Evolutionary conservation across 345 rosid genomes (phyloP), one percentile per base, ranked within the genome.

Genomic region (Leavenworthia alabamica): DNA sequence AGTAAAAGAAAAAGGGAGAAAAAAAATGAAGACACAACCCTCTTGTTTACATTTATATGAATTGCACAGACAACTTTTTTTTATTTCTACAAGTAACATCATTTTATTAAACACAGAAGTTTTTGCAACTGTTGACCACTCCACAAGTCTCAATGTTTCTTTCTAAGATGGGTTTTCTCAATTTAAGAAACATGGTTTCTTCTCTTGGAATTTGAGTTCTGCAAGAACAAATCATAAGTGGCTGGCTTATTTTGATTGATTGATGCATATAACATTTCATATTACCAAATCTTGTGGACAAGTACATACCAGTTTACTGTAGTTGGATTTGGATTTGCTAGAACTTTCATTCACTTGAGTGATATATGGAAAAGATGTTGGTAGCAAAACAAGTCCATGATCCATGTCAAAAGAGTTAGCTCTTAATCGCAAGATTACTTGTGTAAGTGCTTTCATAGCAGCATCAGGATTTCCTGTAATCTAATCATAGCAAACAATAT

Each of bases 351-450:
- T 33, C 27, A 81, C 57, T 64, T 75, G 76, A 46, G 88, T 65
- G 24, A 83, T 54, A 52, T 82, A 83, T 7, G 89, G 90, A 15
- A 82, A 75, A 23, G 85, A 82, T 12, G 90, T 80, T 15, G 83
- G 76, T 54, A 79, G 57, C 28, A 73, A 45, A 50, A 85, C 77
- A 46, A 72, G 60, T 66, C 80, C 84, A 55, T 82, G 84, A 43
- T 86, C 83, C 74, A 85, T 77, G 59, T 86, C 86, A 56, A 86
- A 86, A 54, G 71, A 72, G 61, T 86, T 80, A 14, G 87, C 87
- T 74, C 94, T 83, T 50, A 86, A 56, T 46, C 90, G 77, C 66
- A 66, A 64, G 26, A 79, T 47, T 33, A 86, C 73, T 75, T 86
- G 87, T 12, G 80, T 70, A 10, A 86, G 85, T 20, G 93, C 93